phyloP scores from a whole-genome alignment of 768 basidiomycete species.

The Trametes villosa region DNA sequence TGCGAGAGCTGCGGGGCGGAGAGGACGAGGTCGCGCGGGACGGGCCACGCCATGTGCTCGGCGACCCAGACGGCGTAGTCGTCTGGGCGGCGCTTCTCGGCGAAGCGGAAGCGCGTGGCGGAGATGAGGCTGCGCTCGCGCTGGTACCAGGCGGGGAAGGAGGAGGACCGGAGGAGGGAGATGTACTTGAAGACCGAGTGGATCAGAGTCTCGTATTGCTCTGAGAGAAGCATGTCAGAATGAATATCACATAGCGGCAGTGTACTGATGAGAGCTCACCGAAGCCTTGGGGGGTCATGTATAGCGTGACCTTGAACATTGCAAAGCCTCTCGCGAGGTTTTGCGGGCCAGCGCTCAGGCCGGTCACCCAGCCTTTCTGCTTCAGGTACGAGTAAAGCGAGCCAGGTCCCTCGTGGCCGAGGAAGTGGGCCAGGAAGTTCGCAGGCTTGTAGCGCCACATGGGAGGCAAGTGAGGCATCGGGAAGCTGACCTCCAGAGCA shows the following conservation, averaged over 20 bases:
- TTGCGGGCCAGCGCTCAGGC: constrained; percentile 70
- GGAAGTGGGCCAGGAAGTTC: constrained; percentile 75
- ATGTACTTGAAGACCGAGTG: constrained; percentile 80
- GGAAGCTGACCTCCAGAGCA: constrained; percentile 80
- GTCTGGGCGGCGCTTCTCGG: constrained; percentile 82
- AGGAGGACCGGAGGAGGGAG: constrained; percentile 63
- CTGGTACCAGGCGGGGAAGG: constrained; percentile 69
- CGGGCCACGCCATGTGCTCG: constrained; percentile 77
- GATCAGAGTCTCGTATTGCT: constrained; percentile 73
- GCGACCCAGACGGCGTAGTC: constrained; percentile 78
- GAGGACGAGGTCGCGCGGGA: constrained; percentile 77
- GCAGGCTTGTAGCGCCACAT: constrained; percentile 81
- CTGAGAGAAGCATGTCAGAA: too few relatives aligned
- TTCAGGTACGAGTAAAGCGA: constrained; percentile 92
- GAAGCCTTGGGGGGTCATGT: constrained; percentile 86
- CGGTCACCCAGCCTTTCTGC: constrained; percentile 83
- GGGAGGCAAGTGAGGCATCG: constrained; percentile 71
- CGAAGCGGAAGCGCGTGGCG: constrained; percentile 79
- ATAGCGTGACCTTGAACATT: constrained; percentile 82
- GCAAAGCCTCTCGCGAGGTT: constrained; percentile 81
- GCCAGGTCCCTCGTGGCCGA: constrained; percentile 93
- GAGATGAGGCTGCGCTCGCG: constrained; percentile 75
- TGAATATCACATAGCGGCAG: too few relatives aligned
- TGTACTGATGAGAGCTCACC: too few relatives aligned
- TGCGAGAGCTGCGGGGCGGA: constrained; percentile 71